Evolutionary conservation across 305 asterid genomes (phyloP).

Genomic region (Petunia hybrid): DNA sequence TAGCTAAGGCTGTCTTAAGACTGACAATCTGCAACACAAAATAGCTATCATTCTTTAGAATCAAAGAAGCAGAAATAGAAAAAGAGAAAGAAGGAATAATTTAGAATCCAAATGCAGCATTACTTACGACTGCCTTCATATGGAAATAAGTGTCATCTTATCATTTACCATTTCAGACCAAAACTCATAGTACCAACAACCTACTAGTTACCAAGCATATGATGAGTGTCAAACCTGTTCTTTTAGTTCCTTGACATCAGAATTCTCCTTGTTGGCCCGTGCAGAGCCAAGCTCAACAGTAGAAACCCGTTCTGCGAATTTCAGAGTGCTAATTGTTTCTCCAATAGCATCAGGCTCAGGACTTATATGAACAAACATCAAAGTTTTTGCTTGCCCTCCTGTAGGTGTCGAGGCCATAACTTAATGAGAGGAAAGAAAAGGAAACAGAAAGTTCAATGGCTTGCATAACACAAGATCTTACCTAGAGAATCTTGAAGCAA

Average conservation of each 20-base stretch:
- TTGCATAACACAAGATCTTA: slow-evolving; percentile 43
- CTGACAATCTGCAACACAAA: slow-evolving; percentile 62
- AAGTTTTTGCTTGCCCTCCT: slow-evolving; percentile 96
- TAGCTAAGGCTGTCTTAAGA: slow-evolving; percentile 82
- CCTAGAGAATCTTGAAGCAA: slow-evolving; percentile 97
- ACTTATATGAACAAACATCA: slow-evolving; percentile 93
- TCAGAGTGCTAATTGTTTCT: slow-evolving; percentile 90
- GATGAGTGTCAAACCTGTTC: slow-evolving; percentile 63
- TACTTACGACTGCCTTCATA: no score
- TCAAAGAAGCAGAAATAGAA: not conserved
- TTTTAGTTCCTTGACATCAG: slow-evolving; percentile 78
- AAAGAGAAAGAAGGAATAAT: not conserved
- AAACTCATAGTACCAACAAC: not conserved
- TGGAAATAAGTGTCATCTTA: no score
- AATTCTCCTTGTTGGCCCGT: slow-evolving; percentile 67
- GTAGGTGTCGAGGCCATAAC: slow-evolving; percentile 20
- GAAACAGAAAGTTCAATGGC: not conserved
- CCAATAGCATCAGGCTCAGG: slow-evolving; percentile 82
- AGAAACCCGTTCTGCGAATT: slow-evolving; percentile 94
- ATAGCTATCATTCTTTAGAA: not conserved
- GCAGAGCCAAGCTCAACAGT: slow-evolving; percentile 92
- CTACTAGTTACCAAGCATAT: not conserved
- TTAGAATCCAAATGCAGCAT: no score
- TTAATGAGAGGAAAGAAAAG: slow-evolving; percentile 21
- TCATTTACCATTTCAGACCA: no score